phyloP scores from a whole-genome alignment of 108 stramenopile genomes.

The Parietichytrium sp. region DNA sequence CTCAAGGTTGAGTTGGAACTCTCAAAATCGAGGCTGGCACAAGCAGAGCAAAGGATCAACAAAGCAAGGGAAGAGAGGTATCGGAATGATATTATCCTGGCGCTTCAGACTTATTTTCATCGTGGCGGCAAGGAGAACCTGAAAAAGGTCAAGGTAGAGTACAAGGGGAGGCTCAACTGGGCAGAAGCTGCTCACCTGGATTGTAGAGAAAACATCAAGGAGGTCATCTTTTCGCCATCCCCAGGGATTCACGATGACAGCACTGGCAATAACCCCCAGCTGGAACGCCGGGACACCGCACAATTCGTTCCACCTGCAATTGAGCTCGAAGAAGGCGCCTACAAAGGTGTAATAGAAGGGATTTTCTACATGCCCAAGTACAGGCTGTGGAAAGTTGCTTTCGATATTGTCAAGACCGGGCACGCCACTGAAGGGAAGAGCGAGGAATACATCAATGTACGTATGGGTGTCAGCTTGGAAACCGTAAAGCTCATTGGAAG shows the following conservation, averaged over 20 bases:
- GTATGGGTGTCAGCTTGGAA: neutral
- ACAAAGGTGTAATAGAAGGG: no score
- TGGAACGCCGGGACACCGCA: no score
- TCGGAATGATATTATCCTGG: neutral
- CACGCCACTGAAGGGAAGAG: no score
- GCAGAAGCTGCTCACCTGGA: neutral
- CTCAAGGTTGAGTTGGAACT: neutral
- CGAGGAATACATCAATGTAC: neutral
- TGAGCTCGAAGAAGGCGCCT: no score
- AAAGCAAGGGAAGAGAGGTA: neutral
- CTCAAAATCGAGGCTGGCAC: neutral
- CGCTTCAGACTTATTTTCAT: slow-evolving; percentile 8
- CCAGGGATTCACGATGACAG: no score
- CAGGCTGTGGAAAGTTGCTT: no score
- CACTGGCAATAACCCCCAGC: no score
- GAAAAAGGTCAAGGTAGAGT: neutral
- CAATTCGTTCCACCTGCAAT: no score
- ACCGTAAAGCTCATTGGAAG: neutral
- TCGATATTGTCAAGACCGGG: no score
- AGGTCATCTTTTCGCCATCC: no score
- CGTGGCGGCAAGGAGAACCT: neutral
- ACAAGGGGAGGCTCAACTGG: neutral
- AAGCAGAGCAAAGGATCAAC: neutral
- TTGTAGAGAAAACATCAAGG: neutral
- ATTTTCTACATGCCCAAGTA: no score